Evolutionary conservation across 1,139 yeast genomes (phyloP), one percentile per base, ranked within the genome.

Genomic region (Debaryomyces udenii): DNA sequence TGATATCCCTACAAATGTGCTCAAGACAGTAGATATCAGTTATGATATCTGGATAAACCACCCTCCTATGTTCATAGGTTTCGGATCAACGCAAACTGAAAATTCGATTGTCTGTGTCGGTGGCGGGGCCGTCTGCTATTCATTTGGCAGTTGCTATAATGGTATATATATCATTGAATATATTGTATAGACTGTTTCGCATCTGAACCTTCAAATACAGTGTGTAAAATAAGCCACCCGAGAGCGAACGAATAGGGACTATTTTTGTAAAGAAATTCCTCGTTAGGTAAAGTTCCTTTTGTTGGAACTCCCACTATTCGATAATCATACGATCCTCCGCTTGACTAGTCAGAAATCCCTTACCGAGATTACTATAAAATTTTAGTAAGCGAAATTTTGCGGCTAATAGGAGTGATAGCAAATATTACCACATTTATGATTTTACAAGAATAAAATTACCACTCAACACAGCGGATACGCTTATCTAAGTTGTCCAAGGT

Each of bases 91-190:
- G 2, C 49, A 51, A 9, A 35, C 47, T 10, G 43, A 50, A 1
- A 49, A 51, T 3, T 48, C 49, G n/a, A 31, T 69, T 6, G 37
- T 61, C 2, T 52, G 80, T 3, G 51, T 80, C 29, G 87, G 86
- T 4, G 96, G 96, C 4, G 95, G 95, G 2, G 91, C 86, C 0
- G 89, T 86, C 1, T 87, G 96, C 57, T 87, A 85, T 54, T 86
- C 93, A 1, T 87, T 86, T 64, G 96, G 96, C 0, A 79, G 89
- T 22, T 78, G 73, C 35, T 83, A 83, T 74, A 84, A 81, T 50
- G 45, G 32, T 9, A 29, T 27, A 9, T 40, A 31, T 28, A 24
- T 15, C 14, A 30, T 39, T 16, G 26, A 27, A 23, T 34, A 34
- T 27, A 23, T 16, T 16, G 23, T 7, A 20, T 20, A 20, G 7